Evolutionary conservation across 257 asterid species (phyloP).

Genomic region (Solanum arcanum): DNA sequence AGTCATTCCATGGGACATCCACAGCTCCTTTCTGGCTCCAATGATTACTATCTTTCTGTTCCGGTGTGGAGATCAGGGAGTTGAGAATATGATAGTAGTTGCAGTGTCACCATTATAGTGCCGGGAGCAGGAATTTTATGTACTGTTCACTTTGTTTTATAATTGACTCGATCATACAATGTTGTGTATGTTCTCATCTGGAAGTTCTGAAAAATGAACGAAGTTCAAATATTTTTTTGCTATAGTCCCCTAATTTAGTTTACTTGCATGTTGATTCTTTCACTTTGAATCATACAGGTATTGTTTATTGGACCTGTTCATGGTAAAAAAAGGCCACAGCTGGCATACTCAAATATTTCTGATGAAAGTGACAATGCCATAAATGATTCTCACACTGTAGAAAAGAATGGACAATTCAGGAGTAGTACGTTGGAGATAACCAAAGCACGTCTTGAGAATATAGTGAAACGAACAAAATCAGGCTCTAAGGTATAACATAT

Average conservation of each 20-base stretch:
- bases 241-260: neutral
- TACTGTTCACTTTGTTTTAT: neutral
- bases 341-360: conserved; percentile 29
- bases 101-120: neutral
- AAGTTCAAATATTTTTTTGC: neutral
- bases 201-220: neutral
- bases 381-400: conserved; percentile 26
- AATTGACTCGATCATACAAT: neutral
- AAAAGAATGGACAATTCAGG: conserved; percentile 19
- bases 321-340: conserved; percentile 54
- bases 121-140: neutral
- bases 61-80: neutral
- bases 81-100: neutral
- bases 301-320: conserved; percentile 71
- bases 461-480: conserved; percentile 63
- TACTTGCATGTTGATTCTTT: neutral
- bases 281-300: conserved; percentile 35
- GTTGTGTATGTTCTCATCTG: neutral
- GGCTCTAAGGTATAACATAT: conserved; percentile 63
- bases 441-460: conserved; percentile 48
- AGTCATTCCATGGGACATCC: neutral
- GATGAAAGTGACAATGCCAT: conserved; percentile 21
- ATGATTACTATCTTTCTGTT: neutral
- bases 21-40: neutral
- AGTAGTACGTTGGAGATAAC: conserved; percentile 32